Percentiles rank a stretch among this genome's conserved stretches.
Evolutionary conservation across 768 basidiomycete species (phyloP).

Genomic region (Dacryopinax primogenitus): DNA sequence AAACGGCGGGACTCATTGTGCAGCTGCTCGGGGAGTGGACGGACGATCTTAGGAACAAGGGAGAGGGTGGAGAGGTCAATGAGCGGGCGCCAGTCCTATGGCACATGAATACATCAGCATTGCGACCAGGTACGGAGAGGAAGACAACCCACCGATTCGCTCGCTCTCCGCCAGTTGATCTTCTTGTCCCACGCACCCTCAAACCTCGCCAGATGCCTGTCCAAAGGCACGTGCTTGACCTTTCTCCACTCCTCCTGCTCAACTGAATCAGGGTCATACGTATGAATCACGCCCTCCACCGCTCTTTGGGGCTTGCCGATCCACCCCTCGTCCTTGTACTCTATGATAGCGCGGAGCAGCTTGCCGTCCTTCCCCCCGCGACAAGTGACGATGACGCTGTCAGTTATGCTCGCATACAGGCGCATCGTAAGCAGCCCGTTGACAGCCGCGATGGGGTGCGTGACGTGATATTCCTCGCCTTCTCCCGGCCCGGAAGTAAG

Average conservation of each 20-base stretch:
- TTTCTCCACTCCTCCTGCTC: constrained; percentile 34
- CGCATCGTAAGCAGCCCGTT: constrained; percentile 85
- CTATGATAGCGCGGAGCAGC: constrained; percentile 67
- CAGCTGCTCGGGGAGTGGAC: constrained; percentile 67
- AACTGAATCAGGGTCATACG: constrained; percentile 63
- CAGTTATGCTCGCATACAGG: constrained; percentile 80
- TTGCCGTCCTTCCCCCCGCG: constrained; percentile 45
- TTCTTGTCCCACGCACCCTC: constrained; percentile 81
- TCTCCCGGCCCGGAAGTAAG: constrained; percentile 59
- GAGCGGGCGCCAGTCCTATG: constrained; percentile 48
- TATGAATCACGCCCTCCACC: constrained; percentile 80
- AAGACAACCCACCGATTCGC: constrained; percentile 27
- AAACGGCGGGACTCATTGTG: constrained; percentile 71
- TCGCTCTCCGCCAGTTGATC: constrained; percentile 63
- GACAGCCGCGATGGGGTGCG: constrained; percentile 78
- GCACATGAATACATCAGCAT: neutral
- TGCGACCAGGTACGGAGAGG: constrained; percentile 13
- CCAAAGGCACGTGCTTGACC: constrained; percentile 78
- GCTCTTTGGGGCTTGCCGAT: constrained; percentile 75
- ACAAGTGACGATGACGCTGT: constrained; percentile 65
- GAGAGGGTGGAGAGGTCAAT: constrained; percentile 62
- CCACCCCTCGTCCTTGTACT: constrained; percentile 98
- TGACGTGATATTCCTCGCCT: constrained; percentile 76
- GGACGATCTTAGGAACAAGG: constrained; percentile 68
- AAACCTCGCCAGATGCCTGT: constrained; percentile 62